Evolutionary conservation across 176 grass and related monocot genomes (phyloP), one percentile per base, ranked within the genome.

Genomic region (Microstegium vimineum): DNA sequence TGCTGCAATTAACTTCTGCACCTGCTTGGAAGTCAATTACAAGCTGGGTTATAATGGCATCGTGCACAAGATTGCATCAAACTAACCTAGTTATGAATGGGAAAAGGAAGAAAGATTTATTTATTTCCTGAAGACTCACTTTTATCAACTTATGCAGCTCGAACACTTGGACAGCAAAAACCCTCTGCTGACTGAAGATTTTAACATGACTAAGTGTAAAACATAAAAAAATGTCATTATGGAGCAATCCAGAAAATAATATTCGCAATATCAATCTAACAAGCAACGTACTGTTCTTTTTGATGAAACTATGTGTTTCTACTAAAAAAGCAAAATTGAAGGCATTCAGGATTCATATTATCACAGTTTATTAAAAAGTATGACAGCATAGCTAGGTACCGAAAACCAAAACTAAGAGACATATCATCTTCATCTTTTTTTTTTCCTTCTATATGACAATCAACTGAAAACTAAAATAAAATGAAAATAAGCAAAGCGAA

Each of bases 121-220:
- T 46, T 75, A 66, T 82, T 74, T 86, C 16, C 60, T 7, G 36
- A 23, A 46, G 38, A 91, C 96, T 94, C 87, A 99, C 96, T 86
- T 92, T 90, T 81, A 99, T 93, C 78, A 99, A 74, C 56, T 88
- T 93, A 93, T 99, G 96, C 56, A 99, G 89, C 90, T 99, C 93
- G 45, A 99, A 99, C 43, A 99, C 89, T 91, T 99, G 96, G 70
- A 94, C 82, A 76, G 91, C 86, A 87, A 99, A 99, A 85, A 94
- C 80, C 89, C 91, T 89, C 83, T 99, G 96, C 81, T 99, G 96
- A 73, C 96, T 99, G 89, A 63, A 89, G 43, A 80, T 67, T 20
- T 80, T 68, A 26, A 67, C 4, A 11, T n/a, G 35, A 89, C 60
- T 40, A 33, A 69, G 36, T 54, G 30, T 42, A 35, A 38, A 81